Base-by-base conservation (phyloP, 441 rosid species). In the Mallotus repandus region DNA sequence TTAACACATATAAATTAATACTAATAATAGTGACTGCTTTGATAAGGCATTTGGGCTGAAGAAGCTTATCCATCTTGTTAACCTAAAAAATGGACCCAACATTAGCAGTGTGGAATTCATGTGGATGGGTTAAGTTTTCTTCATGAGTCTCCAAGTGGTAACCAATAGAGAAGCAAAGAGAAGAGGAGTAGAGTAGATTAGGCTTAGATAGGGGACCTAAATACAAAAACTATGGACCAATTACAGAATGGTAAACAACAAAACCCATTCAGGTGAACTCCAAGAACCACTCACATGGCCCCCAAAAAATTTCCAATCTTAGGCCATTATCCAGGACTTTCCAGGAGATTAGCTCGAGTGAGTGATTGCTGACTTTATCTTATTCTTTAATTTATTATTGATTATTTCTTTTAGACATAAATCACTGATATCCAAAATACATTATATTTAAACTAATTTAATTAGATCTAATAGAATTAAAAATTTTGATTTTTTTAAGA, bases 31-130 rank as follows among this genome's bases (percentile, higher is more conserved):
- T 35, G 9, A 61, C 32, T 8, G 2, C 0, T 15, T 35, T 16
- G 22, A 62, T 7, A 35, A 35, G 32, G 6, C 1, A 9, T 9
- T 7, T n/a, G 49, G 56, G 48, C 7, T 49, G 56, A 64, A 1
- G 35, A 48, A 29, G 21, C 19, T 5, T 25, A 14, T 32, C 13
- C 38, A 35, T 22, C 35, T n/a, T 22, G 43, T 15, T 43, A 68
- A 45, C 64, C 71, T 67, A 77, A 77, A 59, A 78, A 75, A 68
- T 68, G 84, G 81, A 81, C 80, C 82, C 77, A 80, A 75, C 68
- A 67, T n/a, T 29, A 64, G 16, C 67, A 58, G 77, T 52, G 58
- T 54, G 58, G 25, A 13, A 22, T 58, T 18, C 64, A 38, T 35
- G 63, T 21, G 70, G 73, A 22, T 45, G 18, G 64, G 49, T 38